phyloP scores from a whole-genome alignment of 1,139 yeast genomes.

The Geotrichum europaeum region DNA sequence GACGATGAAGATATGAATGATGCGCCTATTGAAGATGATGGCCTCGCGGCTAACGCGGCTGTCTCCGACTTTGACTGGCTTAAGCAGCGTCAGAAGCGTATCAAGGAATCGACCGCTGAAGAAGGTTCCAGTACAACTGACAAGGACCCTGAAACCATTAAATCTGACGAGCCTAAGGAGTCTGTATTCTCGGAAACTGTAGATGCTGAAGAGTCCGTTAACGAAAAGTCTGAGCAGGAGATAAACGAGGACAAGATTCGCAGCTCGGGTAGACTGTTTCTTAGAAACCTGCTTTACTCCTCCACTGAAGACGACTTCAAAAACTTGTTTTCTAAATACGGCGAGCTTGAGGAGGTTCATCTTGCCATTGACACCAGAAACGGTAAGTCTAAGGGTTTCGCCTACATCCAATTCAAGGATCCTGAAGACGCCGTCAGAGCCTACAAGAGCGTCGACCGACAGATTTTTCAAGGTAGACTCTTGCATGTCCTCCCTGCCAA shows the following conservation, averaged over 20 bases:
- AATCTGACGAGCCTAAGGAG: slow-evolving; percentile 19
- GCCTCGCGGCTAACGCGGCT: slow-evolving; percentile 45
- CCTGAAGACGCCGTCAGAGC: slow-evolving; percentile 73
- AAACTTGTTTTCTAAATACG: slow-evolving; percentile 48
- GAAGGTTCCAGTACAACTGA: slow-evolving; percentile 21
- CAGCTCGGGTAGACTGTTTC: slow-evolving; percentile 74
- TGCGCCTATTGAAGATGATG: slow-evolving; percentile 22
- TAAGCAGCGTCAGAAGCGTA: slow-evolving; percentile 66
- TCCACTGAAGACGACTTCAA: slow-evolving; percentile 76
- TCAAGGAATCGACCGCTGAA: slow-evolving; percentile 46
- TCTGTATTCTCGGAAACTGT: slow-evolving; percentile 21
- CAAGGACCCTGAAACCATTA: slow-evolving; percentile 8
- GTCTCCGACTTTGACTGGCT: slow-evolving; percentile 89
- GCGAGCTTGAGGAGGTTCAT: slow-evolving; percentile 53
- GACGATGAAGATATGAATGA: slow-evolving; percentile 17
- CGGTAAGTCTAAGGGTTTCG: slow-evolving; percentile 89
- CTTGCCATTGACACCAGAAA: slow-evolving; percentile 86
- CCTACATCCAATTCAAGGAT: slow-evolving; percentile 66
- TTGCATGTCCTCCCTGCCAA: slow-evolving; percentile 85
- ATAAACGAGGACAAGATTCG: slow-evolving; percentile 46
- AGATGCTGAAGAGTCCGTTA: slow-evolving; percentile 4
- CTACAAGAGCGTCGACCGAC: slow-evolving; percentile 67
- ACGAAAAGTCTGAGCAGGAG: slow-evolving; percentile 41
- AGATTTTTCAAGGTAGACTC: slow-evolving; percentile 89
- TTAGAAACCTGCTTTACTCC: slow-evolving; percentile 77